Base-by-base conservation (phyloP, 345 rosid genomes). In the Viola odorata region DNA sequence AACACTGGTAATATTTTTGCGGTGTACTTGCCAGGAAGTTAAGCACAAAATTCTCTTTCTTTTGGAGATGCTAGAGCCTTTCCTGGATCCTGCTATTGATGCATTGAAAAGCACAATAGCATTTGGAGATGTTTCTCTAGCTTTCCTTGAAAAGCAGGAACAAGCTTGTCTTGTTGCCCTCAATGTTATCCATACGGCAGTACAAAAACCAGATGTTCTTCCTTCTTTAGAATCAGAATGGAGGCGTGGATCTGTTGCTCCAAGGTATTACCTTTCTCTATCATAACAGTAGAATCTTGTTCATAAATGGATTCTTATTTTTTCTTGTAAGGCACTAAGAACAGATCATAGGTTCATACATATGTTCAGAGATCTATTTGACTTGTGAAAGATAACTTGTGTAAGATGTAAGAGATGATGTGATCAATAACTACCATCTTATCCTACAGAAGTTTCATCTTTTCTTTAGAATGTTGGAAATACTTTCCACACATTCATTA, bases 51-150 rank as follows among this genome's bases (percentile, higher is more conserved):
- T 88, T 81, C 87, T 88, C 47, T 88, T 88, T 69, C 88, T 88
- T 55, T 65, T 88, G 66, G 96, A 88, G 80, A 82, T 88, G 88
- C 78, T 88, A 65, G 96, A 85, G 77, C 88, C 87, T 69, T 85
- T 84, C 71, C 83, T 88, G 53, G 92, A 84, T 75, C 87, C 87
- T 66, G 88, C 81, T 54, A 78, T 88, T 57, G 62, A 63, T 60
- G 68, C 80, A 52, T 62, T 75, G 38, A 81, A 73, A 69, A 84
- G 82, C 70, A 73, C 77, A 63, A 81, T 79, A 75, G 71, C 84
- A 39, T 82, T 85, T 69, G 87, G 92, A 23, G 85, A 84, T 61
- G 70, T 80, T 40, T 77, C 81, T 64, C 68, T 72, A 42, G 60
- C 75, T 63, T 77, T 77, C 58, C 57, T 75, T 32, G 86, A 84